Conservation (phyloP, 2,329 filamentous ascomycete species). For the Colletotrichum scovillei region DNA sequence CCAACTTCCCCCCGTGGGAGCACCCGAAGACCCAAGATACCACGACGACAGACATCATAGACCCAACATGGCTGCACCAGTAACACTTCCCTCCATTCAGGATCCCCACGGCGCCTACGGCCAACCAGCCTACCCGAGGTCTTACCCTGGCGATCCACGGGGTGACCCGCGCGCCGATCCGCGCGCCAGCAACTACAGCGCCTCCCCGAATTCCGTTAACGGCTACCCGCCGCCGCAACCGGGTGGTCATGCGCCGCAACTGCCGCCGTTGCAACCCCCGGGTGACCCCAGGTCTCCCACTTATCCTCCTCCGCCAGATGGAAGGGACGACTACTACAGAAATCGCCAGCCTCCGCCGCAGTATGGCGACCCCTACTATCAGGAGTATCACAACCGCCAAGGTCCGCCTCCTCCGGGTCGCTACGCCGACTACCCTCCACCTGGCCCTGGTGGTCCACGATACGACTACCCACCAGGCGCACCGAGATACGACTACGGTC, state of each 20-base stretch:
- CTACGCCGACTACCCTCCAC: slow-evolving; percentile 47
- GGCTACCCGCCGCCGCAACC: slow-evolving; percentile 53
- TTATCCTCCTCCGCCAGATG: slow-evolving; percentile 33
- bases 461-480: slow-evolving; percentile 38
- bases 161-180: slow-evolving; percentile 43
- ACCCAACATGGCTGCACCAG: slow-evolving; percentile 55
- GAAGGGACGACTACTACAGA: slow-evolving; percentile 44
- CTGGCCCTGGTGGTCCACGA: slow-evolving; percentile 27
- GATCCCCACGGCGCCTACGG: slow-evolving; percentile 54
- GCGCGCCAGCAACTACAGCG: slow-evolving; percentile 45
- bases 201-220: slow-evolving; percentile 57
- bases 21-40: slow-evolving; percentile 33
- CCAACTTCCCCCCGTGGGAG: slow-evolving; percentile 27
- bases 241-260: slow-evolving; percentile 27
- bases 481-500: slow-evolving; percentile 44
- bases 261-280: slow-evolving; percentile 35
- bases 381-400: slow-evolving; percentile 50
- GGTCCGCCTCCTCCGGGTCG: slow-evolving; percentile 44
- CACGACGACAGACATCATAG: slow-evolving; percentile 54
- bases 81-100: slow-evolving; percentile 63
- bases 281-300: slow-evolving; percentile 34
- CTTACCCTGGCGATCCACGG: slow-evolving; percentile 55
- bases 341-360: slow-evolving; percentile 46
- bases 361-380: slow-evolving; percentile 46
- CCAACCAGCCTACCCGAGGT: slow-evolving; percentile 46